Conservation (phyloP, 2,329 filamentous ascomycete genomes). For the Periconia digitata region DNA sequence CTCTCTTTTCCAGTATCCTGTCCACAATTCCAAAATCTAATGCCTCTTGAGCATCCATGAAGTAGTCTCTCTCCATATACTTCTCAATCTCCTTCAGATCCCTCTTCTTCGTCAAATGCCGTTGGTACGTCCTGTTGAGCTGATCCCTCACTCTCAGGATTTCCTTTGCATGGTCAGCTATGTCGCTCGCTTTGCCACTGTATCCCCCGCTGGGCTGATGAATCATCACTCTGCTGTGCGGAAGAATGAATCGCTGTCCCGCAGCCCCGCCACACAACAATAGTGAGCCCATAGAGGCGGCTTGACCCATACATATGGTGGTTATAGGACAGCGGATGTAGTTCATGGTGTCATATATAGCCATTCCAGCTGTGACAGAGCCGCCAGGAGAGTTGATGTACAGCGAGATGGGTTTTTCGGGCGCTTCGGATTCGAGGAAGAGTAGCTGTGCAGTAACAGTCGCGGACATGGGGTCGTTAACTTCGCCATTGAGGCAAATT, state of each 20-base stretch:
- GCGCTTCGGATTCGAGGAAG: slow-evolving; percentile 96
- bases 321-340: slow-evolving; percentile 93
- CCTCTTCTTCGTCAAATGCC: slow-evolving; percentile 79
- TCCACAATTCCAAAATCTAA: slow-evolving; percentile 90
- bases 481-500: slow-evolving; percentile 86
- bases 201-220: slow-evolving; percentile 87
- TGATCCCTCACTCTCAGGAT: slow-evolving; percentile 84
- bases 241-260: slow-evolving; percentile 83
- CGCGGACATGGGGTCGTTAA: slow-evolving; percentile 89
- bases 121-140: slow-evolving; percentile 86
- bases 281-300: slow-evolving; percentile 91
- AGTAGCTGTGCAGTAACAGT: slow-evolving; percentile 93
- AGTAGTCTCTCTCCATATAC: slow-evolving; percentile 96
- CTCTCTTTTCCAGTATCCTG: slow-evolving; percentile 73
- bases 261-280: slow-evolving; percentile 82
- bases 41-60: slow-evolving; percentile 86
- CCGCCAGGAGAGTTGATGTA: slow-evolving; percentile 98
- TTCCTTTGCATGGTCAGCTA: slow-evolving; percentile 96
- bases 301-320: slow-evolving; percentile 92
- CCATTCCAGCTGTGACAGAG: slow-evolving; percentile 78
- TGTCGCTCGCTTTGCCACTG: slow-evolving; percentile 71
- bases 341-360: slow-evolving; percentile 98
- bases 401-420: slow-evolving; percentile 91
- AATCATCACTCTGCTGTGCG: slow-evolving; percentile 95
- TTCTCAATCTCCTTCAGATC: slow-evolving; percentile 82